Percentiles rank a stretch among this genome's conserved stretches.
phyloP scores from a whole-genome alignment of 805 yeast species.

The Ogataea degrootiae region DNA sequence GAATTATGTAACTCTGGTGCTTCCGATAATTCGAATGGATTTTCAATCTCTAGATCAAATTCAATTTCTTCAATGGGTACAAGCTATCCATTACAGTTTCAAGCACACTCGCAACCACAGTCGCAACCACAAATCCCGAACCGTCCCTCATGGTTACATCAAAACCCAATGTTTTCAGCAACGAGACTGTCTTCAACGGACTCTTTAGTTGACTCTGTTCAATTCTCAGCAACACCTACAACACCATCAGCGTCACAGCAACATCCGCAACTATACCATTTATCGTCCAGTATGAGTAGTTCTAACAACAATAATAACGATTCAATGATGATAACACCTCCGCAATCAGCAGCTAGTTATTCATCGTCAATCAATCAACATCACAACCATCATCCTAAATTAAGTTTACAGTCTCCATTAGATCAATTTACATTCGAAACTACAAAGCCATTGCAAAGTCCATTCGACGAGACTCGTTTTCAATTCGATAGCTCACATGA shows the following conservation, averaged over 20 bases:
- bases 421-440: conserved; percentile 21
- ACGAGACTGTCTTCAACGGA: conserved; percentile 31
- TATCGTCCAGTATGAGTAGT: background rate
- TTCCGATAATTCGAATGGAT: conserved; percentile 12
- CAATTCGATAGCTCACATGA: conserved; percentile 2
- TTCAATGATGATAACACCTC: conserved; percentile 16
- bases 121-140: conserved; percentile 7
- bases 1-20: conserved; percentile 26
- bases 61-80: conserved; percentile 18
- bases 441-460: conserved; percentile 20
- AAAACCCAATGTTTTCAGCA: conserved; percentile 27
- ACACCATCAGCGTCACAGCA: conserved; percentile 4
- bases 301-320: conserved; percentile 10
- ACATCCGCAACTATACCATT: conserved; percentile 1
- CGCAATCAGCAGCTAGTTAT: conserved; percentile 15
- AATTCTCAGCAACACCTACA: conserved; percentile 12
- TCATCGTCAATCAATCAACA: conserved; percentile 7
- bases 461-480: conserved; percentile 18
- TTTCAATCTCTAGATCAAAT: conserved; percentile 23
- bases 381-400: conserved; percentile 7
- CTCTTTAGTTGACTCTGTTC: conserved; percentile 31
- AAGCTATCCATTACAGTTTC: background rate
- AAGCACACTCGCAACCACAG: background rate
- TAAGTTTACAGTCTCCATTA: conserved; percentile 3
- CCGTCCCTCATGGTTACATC: conserved; percentile 34